Conservation (phyloP, 192 early-diverging fungal species). For the Coemansia sp. region DNA sequence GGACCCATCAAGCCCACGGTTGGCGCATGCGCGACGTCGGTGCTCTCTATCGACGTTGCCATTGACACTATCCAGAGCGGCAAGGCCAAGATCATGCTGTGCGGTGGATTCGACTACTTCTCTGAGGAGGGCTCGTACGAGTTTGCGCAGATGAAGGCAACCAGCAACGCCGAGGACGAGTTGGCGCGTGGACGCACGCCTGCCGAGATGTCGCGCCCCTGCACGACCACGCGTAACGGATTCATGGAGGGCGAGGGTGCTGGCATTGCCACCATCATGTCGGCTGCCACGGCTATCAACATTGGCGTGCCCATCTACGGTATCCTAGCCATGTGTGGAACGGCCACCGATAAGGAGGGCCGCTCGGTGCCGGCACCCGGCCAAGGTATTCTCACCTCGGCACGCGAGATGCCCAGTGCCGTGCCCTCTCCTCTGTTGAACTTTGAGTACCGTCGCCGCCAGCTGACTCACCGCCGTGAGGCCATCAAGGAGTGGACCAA, state of each 20-base stretch:
- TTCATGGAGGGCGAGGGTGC: conserved; percentile 97
- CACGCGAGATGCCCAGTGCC: conserved; percentile 59
- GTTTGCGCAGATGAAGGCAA: conserved; percentile 99
- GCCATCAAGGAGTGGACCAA: conserved; percentile 8
- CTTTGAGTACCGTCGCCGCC: conserved; percentile 81
- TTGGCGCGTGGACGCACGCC: conserved; percentile 82
- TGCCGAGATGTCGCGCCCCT: conserved; percentile 90
- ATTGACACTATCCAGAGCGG: conserved; percentile 85
- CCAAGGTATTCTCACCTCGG: conserved; percentile 89
- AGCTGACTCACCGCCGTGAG: conserved; percentile 54
- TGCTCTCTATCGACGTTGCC: conserved; percentile 89
- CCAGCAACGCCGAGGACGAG: conserved; percentile 80
- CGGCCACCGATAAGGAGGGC: conserved; percentile 94
- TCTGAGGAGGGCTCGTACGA: conserved; percentile 92
- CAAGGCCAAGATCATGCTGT: conserved; percentile 90
- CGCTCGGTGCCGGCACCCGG: conserved; percentile 93
- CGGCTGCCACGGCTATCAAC: conserved; percentile 80
- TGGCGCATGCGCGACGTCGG: conserved; percentile 91
- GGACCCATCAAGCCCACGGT: conserved; percentile 81
- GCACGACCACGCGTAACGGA: conserved; percentile 80
- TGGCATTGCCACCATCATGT: conserved; percentile 90
- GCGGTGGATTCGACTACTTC: conserved; percentile 92
- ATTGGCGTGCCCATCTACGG: conserved; percentile 93
- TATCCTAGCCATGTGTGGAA: conserved; percentile 82
- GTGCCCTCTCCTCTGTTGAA: conserved; percentile 59